phyloP scores from a whole-genome alignment of 1,284 basidiomycete genomes.

The Melampsora larici-populina region DNA sequence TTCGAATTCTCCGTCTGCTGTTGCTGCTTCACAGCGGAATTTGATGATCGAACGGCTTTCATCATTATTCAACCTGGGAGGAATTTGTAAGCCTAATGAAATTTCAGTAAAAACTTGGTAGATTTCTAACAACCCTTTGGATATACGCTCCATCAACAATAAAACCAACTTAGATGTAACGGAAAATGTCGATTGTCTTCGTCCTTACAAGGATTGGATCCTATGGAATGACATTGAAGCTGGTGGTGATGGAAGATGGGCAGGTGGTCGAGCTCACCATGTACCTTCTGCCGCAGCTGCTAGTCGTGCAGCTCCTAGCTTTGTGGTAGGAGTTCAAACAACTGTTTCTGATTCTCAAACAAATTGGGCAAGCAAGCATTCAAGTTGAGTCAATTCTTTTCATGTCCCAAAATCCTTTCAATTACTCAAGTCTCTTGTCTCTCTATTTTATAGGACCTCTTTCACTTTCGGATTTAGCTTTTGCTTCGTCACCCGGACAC shows the following conservation, averaged over 20 bases:
- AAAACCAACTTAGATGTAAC: not conserved
- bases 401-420: not conserved
- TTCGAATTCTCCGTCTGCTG: not conserved
- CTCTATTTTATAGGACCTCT: not conserved
- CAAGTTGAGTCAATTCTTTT: not conserved
- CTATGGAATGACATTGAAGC: not conserved
- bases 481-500: not conserved
- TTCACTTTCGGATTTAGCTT: not conserved
- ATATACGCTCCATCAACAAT: not conserved
- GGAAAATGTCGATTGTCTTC: not conserved
- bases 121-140: not conserved
- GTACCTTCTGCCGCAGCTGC: not conserved
- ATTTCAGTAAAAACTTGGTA: not conserved
- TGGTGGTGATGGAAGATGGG: not conserved
- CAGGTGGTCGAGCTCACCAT: not conserved
- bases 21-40: not conserved
- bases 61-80: not conserved
- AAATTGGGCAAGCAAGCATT: not conserved
- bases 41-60: not conserved
- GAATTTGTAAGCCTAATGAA: not conserved
- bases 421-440: not conserved
- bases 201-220: not conserved
- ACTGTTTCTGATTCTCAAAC: not conserved
- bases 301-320: not conserved
- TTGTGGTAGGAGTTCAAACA: conserved; percentile 4